Percentiles rank a stretch among this genome's conserved stretches.
phyloP scores from a whole-genome alignment of 768 basidiomycete species.

The Coprinellus micaceus region DNA sequence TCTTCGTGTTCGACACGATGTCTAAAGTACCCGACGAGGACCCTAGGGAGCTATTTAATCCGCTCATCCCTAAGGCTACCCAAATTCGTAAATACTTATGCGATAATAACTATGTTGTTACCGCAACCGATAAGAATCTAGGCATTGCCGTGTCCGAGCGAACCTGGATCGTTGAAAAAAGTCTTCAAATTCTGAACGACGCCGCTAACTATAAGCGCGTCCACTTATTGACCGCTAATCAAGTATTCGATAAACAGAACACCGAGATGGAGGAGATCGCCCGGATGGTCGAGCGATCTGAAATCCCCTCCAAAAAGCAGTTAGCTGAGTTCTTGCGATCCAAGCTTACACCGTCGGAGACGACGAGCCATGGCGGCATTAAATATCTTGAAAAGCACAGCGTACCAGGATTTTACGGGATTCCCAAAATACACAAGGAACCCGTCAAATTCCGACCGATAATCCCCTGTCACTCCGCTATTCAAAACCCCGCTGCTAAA shows the following conservation, averaged over 20 bases:
- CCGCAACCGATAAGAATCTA: constrained; percentile 25
- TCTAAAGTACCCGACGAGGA: constrained; percentile 12
- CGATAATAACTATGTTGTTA: constrained; percentile 20
- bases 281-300: not conserved
- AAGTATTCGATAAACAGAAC: not conserved
- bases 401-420: constrained; percentile 17
- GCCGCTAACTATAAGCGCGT: not conserved
- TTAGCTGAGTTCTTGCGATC: not conserved
- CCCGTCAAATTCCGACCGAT: constrained; percentile 28
- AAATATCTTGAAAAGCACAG: not conserved
- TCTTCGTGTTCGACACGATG: constrained; percentile 15
- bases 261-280: not conserved
- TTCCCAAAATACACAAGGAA: constrained; percentile 33
- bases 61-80: constrained; percentile 9
- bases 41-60: not conserved
- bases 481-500: constrained; percentile 27
- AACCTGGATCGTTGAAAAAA: constrained; percentile 21
- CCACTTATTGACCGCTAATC: not conserved
- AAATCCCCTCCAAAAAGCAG: not conserved
- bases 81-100: constrained; percentile 13
- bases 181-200: not conserved
- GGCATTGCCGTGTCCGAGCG: constrained; percentile 20
- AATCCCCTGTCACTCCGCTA: constrained; percentile 28
- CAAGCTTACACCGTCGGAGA: not conserved
- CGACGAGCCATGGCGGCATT: not conserved